phyloP scores from a whole-genome alignment of 495 filamentous ascomycete species.

The Xylona heveae region DNA sequence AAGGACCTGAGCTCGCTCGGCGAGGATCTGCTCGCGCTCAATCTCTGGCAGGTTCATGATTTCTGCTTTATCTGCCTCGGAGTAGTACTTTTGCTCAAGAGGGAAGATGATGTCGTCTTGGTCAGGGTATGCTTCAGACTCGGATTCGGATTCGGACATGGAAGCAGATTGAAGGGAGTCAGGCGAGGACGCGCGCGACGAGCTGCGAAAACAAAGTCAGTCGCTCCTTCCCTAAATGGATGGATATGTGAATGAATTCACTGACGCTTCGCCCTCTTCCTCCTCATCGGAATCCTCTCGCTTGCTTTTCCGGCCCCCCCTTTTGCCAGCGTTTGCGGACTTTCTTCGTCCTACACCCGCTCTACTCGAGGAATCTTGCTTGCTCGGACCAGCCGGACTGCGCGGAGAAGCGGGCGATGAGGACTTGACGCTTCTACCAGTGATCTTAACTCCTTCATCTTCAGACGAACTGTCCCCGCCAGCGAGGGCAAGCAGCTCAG shows the following conservation, averaged over 20 bases:
- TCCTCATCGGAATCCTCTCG: slow-evolving; percentile 48
- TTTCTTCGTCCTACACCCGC: slow-evolving; percentile 26
- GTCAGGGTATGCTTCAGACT: slow-evolving; percentile 28
- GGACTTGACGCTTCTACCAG: neutral
- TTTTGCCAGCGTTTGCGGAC: slow-evolving; percentile 14
- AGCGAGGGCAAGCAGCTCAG: slow-evolving; percentile 72
- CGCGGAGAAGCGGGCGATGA: neutral
- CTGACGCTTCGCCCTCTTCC: slow-evolving; percentile 74
- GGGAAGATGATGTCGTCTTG: slow-evolving; percentile 53
- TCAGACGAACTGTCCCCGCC: slow-evolving; percentile 34
- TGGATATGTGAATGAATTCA: slow-evolving; percentile 9
- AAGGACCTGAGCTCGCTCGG: slow-evolving; percentile 63
- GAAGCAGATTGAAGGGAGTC: slow-evolving; percentile 62
- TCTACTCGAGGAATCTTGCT: slow-evolving; percentile 14
- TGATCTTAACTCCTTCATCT: slow-evolving; percentile 28
- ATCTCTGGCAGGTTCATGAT: slow-evolving; percentile 82
- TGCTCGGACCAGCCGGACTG: neutral
- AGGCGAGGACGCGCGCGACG: slow-evolving; percentile 40
- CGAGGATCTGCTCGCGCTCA: slow-evolving; percentile 72
- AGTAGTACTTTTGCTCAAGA: slow-evolving; percentile 70
- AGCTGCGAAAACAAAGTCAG: slow-evolving; percentile 21
- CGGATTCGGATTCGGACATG: slow-evolving; percentile 79
- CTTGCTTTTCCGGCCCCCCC: slow-evolving; percentile 17
- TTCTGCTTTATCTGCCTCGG: slow-evolving; percentile 52
- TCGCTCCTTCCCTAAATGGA: slow-evolving; percentile 1